A percentile compares a stretch with the other conserved stretches of the same genome.
Evolutionary conservation across 2,329 filamentous ascomycete species (phyloP).

Genomic region (Xylaria sp.): DNA sequence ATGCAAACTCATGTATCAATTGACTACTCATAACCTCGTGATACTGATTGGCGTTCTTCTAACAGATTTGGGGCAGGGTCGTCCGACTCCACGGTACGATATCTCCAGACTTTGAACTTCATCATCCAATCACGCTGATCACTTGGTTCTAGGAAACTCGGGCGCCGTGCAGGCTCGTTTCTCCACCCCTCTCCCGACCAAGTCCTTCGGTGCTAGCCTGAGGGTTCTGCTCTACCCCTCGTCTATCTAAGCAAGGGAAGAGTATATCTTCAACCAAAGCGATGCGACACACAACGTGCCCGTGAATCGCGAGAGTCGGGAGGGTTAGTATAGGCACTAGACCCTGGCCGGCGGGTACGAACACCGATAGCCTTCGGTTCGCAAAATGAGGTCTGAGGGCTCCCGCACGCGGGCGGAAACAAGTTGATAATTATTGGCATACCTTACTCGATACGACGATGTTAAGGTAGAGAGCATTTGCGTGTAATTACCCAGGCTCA

Average conservation of each 20-base stretch:
- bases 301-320: not conserved
- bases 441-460: not conserved
- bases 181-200: conserved; percentile 25
- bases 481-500: not conserved
- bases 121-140: not conserved
- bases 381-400: not conserved
- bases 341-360: not conserved
- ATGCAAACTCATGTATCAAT: conserved; percentile 1
- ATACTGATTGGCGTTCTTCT: not conserved
- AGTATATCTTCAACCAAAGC: not conserved
- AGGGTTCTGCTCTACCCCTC: conserved; percentile 27
- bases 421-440: not conserved
- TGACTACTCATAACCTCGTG: not conserved
- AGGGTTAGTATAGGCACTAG: not conserved
- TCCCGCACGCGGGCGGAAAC: not conserved
- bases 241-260: conserved; percentile 12
- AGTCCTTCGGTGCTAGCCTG: conserved; percentile 28
- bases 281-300: not conserved
- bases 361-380: not conserved
- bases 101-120: not conserved
- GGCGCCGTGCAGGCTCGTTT: conserved; percentile 28
- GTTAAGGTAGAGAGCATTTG: not conserved
- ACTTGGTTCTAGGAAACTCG: conserved; percentile 19
- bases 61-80: conserved; percentile 29
- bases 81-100: conserved; percentile 26